Base-by-base conservation (phyloP, 129 eudicot species). In the Mikania micrantha region DNA sequence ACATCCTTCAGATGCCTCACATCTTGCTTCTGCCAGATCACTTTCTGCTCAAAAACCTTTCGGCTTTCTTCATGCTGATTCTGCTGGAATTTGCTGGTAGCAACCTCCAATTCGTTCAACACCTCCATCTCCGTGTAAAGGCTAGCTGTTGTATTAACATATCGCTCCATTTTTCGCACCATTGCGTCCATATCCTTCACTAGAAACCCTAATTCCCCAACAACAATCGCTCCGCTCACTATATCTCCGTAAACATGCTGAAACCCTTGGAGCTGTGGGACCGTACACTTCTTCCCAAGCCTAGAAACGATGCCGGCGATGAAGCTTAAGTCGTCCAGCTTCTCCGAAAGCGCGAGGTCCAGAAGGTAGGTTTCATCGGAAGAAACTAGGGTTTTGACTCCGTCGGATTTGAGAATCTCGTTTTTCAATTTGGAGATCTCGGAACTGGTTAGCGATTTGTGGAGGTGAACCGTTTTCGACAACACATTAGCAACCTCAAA, bases 121-220 rank as follows among this genome's bases (percentile, higher is more conserved):
- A 87, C 95, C 81, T 87, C 99, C 87, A 94, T 74, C 76, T 94
- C 97, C 4, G 42, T 61, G 64, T 90, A 90, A 59, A 94, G 71
- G 35, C 71, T 81, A 4, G 81, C 80, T 0, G 97, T 94, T 0
- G 90, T 72, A 53, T 78, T 79, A 64, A 90, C 95, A 57, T 80
- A 87, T 41, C 95, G 64, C 81, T 90, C 99, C 95, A 94, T 83
- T 73, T 77, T 94, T 64, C 82, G 77, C 35, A 87, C 86, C 95
- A 79, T 90, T 1, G 83, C 78, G 9, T 94, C 97, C 97, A 94
- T 94, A 76, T 94, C 95, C 79, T 87, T 94, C 53, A 85, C 97
- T 74, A 87, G 61, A 70, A 90, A 83, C 58, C 94, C 95, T 70
- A 88, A 44, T 29, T 74, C 87, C 52, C 72, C 79, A 22, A 90